Conservation (phyloP, 352 stramenopile genomes). For the Globisporangium canariense region DNA sequence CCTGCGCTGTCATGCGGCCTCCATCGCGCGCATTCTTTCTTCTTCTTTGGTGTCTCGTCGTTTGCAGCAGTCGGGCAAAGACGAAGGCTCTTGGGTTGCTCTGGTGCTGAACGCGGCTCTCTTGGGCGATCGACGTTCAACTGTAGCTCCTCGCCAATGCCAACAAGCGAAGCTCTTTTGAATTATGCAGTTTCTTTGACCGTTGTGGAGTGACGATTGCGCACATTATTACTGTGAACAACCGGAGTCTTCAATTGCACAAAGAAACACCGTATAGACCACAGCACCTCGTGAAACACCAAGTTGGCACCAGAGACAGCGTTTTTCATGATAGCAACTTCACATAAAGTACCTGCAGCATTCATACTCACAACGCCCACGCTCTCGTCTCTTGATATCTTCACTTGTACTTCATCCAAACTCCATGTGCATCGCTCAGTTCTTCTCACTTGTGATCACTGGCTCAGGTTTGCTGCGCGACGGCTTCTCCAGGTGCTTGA, state of each 20-base stretch:
- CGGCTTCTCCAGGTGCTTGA: constrained; percentile 71
- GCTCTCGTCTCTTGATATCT: background rate
- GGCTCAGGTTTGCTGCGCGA: constrained; percentile 19
- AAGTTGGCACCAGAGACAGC: no score
- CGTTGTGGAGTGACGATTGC: no score
- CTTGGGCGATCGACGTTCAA: background rate
- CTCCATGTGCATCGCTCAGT: background rate
- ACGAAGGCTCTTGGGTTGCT: no score
- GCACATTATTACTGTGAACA: no score
- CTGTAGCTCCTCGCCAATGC: background rate
- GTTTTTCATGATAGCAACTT: background rate
- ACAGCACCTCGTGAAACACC: no score
- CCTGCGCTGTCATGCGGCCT: background rate
- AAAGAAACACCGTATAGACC: no score
- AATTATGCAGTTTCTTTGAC: no score
- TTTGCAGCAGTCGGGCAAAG: background rate
- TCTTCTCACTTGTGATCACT: constrained; percentile 14
- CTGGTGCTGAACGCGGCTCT: no score
- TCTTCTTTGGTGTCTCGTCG: background rate
- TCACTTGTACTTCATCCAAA: background rate
- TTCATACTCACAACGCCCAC: background rate
- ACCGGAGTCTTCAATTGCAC: background rate
- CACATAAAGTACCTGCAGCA: background rate
- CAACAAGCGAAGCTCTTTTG: no score
- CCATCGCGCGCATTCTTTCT: background rate